Percentiles rank a stretch among this genome's conserved stretches.
Conservation (phyloP, 441 rosid species). For the Pelargonium australe region DNA sequence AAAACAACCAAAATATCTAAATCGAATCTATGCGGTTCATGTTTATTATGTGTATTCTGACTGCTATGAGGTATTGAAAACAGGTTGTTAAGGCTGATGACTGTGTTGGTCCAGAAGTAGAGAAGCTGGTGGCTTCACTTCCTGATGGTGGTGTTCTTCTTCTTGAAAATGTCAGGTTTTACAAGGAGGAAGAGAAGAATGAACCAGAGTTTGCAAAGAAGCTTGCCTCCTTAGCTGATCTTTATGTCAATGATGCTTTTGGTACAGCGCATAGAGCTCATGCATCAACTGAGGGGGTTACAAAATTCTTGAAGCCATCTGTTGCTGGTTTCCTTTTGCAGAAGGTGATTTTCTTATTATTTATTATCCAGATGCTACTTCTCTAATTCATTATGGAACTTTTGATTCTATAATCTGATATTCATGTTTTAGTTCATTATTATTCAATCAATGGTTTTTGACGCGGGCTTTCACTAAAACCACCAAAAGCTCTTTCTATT, state of each 20-base stretch:
- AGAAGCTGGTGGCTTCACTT: constrained; percentile 56
- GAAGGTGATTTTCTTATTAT: constrained; percentile 48
- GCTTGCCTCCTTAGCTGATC: constrained; percentile 81
- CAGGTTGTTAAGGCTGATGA: constrained; percentile 87
- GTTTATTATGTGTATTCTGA: neutral
- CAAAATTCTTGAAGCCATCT: constrained; percentile 86
- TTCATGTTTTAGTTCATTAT: too few relatives aligned
- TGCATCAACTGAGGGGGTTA: constrained; percentile 94
- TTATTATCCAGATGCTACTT: too few relatives aligned
- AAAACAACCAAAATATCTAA: neutral
- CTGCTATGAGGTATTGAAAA: constrained; percentile 3
- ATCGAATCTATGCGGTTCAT: neutral
- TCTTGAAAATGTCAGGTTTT: constrained; percentile 85
- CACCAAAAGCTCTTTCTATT: too few relatives aligned
- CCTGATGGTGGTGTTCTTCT: constrained; percentile 77
- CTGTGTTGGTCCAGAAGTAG: constrained; percentile 78
- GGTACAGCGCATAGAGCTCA: constrained; percentile 96
- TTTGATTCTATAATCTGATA: too few relatives aligned
- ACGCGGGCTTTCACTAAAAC: too few relatives aligned
- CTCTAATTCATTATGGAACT: too few relatives aligned
- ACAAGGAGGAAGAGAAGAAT: constrained; percentile 92
- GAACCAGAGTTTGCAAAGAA: constrained; percentile 94
- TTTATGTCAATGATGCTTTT: constrained; percentile 90
- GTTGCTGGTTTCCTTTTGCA: constrained; percentile 98
- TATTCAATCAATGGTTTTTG: too few relatives aligned